Conservation (phyloP, 176 grass and related monocot species). For the Poa annua region DNA sequence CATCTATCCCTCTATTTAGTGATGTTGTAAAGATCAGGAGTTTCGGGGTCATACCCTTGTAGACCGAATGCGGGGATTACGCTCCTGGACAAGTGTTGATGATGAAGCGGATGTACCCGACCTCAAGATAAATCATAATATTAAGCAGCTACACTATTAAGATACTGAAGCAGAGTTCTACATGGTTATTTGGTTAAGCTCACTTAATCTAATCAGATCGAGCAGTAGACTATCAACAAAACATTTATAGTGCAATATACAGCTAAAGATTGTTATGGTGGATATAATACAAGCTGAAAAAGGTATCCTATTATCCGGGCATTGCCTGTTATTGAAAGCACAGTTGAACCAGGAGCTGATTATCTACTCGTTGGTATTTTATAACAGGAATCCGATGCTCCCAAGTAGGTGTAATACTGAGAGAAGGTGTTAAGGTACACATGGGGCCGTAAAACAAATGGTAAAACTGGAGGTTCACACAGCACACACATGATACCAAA, state of each 20-base stretch:
- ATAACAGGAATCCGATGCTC: constrained; percentile 8
- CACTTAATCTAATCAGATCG: not conserved
- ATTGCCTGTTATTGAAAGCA: not conserved
- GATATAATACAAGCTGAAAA: not conserved
- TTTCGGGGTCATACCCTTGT: no score
- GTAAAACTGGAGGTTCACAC: constrained; percentile 5
- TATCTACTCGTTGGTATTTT: constrained; percentile 5
- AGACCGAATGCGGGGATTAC: no score
- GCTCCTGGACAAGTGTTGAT: no score
- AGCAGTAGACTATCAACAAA: not conserved
- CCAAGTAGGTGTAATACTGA: not conserved
- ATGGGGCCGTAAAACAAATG: not conserved
- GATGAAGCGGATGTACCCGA: no score
- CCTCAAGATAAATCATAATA: no score
- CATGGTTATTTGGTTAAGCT: not conserved
- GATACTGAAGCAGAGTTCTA: not conserved
- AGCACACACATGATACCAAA: constrained; percentile 27
- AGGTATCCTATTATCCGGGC: not conserved
- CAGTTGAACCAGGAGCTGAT: not conserved
- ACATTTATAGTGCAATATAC: constrained; percentile 6
- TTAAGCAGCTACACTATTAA: not conserved
- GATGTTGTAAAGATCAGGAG: no score
- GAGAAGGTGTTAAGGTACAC: not conserved
- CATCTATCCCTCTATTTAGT: no score
- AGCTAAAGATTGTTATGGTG: constrained; percentile 16